Evolutionary conservation across 441 rosid genomes (phyloP), one percentile per base, ranked within the genome.

Genomic region (Bocquillonia castaneifolia): DNA sequence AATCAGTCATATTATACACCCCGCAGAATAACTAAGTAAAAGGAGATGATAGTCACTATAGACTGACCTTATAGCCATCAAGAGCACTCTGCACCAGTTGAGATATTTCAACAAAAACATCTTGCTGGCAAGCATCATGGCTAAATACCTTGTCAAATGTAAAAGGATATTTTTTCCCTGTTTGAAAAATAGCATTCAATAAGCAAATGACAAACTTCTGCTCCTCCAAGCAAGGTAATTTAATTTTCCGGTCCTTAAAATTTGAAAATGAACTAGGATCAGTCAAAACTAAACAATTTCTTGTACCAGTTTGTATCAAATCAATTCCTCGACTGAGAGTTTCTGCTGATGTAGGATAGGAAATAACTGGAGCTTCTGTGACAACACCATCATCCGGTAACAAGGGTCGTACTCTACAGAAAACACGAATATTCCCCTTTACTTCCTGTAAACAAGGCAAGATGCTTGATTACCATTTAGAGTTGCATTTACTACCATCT

Each of bases 401-500:
- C 65, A 82, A 52, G 34, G 98, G 99, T 13, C 99, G 94, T 23
- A 95, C 99, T 71, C 99, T 84, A 66, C 98, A 95, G 71, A 95
- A 95, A 0, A 95, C 99, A 1, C 98, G 87, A 56, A 95, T 95
- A 66, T 95, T 95, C 22, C 99, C 99, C 87, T 95, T 95, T 10
- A 95, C 76, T 84, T 95, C 99, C 99, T 95, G 74, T 20, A 48
- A 78, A 48, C 52, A 54, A 77, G 28, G 48, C 55, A 57, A 52
- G 22, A 66, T 3, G 37, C 31, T 20, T 34, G 15, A 39, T 37
- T 39, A 36, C 23, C 20, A 47, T 15, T 37, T 56, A n/a, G 13
- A 17, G 26, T 26, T 47, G 22, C 14, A 71, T 45, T 56, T 60
- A 77, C 67, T 63, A 69, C 23, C 12, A 44, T 31, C 44, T 23